Percentiles rank a stretch among this genome's conserved stretches.
Evolutionary conservation across 2,329 filamentous ascomycete species (phyloP).

Genomic region (Diaporthe australafricana): DNA sequence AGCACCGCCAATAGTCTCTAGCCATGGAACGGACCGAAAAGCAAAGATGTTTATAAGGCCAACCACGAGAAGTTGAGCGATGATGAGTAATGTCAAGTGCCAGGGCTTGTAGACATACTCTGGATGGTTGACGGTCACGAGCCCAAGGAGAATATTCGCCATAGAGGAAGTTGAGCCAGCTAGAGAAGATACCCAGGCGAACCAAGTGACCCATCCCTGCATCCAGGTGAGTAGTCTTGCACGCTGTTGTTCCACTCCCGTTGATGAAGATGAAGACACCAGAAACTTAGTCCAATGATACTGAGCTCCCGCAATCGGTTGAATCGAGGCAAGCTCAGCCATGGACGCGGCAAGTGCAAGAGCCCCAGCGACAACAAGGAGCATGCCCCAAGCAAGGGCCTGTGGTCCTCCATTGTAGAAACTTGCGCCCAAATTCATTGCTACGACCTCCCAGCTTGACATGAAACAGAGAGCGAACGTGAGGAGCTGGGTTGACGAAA

Average conservation of each 20-base stretch:
- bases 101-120: conserved; percentile 42
- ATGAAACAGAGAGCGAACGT: conserved; percentile 28
- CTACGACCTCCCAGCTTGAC: conserved; percentile 22
- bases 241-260: neutral
- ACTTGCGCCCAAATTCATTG: conserved; percentile 38
- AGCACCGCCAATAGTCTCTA: conserved; percentile 51
- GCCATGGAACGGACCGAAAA: conserved; percentile 53
- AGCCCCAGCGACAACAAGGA: conserved; percentile 46
- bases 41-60: conserved; percentile 45
- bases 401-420: conserved; percentile 49
- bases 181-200: conserved; percentile 52
- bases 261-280: neutral
- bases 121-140: conserved; percentile 30
- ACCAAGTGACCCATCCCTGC: conserved; percentile 55
- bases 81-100: conserved; percentile 53
- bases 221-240: conserved; percentile 31
- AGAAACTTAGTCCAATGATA: conserved; percentile 53
- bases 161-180: conserved; percentile 45
- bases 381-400: conserved; percentile 46
- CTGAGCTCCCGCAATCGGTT: conserved; percentile 54
- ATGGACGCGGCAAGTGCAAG: conserved; percentile 48
- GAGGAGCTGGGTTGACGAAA: conserved; percentile 28
- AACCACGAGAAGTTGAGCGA: conserved; percentile 45
- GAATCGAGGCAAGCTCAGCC: conserved; percentile 54
- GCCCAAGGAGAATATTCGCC: conserved; percentile 11